phyloP scores from a whole-genome alignment of 2,329 filamentous ascomycete genomes.

The Pezicula neosporulosa region DNA sequence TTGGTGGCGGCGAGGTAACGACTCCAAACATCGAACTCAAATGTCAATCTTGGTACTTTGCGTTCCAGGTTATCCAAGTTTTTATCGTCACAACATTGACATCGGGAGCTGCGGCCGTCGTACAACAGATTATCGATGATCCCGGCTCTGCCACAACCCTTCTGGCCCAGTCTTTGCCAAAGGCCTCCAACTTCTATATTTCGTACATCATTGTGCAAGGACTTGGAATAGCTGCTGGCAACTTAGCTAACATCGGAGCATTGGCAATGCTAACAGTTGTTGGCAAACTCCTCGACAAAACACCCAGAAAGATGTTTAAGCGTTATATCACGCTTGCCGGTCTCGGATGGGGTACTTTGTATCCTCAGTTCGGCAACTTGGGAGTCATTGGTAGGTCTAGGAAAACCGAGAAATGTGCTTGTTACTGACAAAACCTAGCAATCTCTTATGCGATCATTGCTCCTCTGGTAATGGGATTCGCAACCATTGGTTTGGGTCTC shows the following conservation, averaged over 20 bases:
- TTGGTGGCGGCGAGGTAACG: slow-evolving; percentile 78
- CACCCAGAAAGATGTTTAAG: slow-evolving; percentile 74
- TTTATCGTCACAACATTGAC: slow-evolving; percentile 84
- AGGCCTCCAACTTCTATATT: slow-evolving; percentile 89
- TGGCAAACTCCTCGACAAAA: slow-evolving; percentile 71
- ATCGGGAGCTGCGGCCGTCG: slow-evolving; percentile 73
- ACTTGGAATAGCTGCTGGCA: slow-evolving; percentile 69
- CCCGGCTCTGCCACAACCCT: slow-evolving; percentile 60
- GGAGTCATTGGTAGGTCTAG: slow-evolving; percentile 65
- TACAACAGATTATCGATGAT: slow-evolving; percentile 57
- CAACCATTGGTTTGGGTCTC: slow-evolving; percentile 69
- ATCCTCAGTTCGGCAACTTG: slow-evolving; percentile 78
- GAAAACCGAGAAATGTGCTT: not conserved
- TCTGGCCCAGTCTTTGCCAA: slow-evolving; percentile 73
- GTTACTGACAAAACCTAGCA: slow-evolving; percentile 41
- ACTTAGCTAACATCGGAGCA: slow-evolving; percentile 69
- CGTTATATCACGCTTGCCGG: slow-evolving; percentile 73
- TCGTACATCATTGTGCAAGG: slow-evolving; percentile 94
- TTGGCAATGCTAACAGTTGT: slow-evolving; percentile 70
- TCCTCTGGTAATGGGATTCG: slow-evolving; percentile 79
- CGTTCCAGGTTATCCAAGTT: slow-evolving; percentile 85
- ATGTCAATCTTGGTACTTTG: slow-evolving; percentile 87
- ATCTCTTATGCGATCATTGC: slow-evolving; percentile 85
- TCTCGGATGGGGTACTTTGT: slow-evolving; percentile 78
- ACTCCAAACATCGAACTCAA: slow-evolving; percentile 77